These are phyloP conservation scores for Eucalyptus victrix DNA, from an alignment of 345 rosid species.

Conservation along the genomic window DNA sequence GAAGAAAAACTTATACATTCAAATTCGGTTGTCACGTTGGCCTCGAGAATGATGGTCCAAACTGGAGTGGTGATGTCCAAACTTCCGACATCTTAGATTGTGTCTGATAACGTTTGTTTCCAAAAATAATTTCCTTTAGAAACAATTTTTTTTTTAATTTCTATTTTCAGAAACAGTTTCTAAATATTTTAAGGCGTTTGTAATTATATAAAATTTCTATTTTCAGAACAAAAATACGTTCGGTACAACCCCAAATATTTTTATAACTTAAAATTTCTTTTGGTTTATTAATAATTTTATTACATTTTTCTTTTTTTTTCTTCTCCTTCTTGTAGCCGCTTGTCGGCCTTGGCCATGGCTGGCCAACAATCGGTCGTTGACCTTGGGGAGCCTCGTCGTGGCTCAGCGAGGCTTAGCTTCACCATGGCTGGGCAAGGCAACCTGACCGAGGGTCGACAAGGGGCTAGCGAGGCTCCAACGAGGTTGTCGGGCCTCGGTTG, in stretches of 20 bases:
- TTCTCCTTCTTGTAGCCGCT: fast-evolving
- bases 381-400: fast-evolving
- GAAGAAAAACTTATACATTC: neutral
- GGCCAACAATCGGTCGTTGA: fast-evolving
- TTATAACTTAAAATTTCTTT: too few relatives aligned
- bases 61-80: neutral
- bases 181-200: too few relatives aligned
- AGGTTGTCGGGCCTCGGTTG: fast-evolving
- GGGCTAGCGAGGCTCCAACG: fast-evolving
- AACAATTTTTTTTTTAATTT: too few relatives aligned
- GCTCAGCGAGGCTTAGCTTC: fast-evolving
- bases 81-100: neutral
- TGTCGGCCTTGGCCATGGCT: fast-evolving
- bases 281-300: too few relatives aligned
- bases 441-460: fast-evolving
- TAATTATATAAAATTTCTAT: too few relatives aligned
- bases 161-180: fast-evolving
- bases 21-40: neutral
- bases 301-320: too few relatives aligned
- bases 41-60: neutral
- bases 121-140: too few relatives aligned
- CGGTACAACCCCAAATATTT: fast-evolving
- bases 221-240: fast-evolving
- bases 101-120: fast-evolving
- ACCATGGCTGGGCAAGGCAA: fast-evolving